A percentile compares a stretch with the other conserved stretches of the same genome.
Evolutionary conservation across 352 stramenopile species (phyloP).

Genomic region (Phytopythium kandeliae): DNA sequence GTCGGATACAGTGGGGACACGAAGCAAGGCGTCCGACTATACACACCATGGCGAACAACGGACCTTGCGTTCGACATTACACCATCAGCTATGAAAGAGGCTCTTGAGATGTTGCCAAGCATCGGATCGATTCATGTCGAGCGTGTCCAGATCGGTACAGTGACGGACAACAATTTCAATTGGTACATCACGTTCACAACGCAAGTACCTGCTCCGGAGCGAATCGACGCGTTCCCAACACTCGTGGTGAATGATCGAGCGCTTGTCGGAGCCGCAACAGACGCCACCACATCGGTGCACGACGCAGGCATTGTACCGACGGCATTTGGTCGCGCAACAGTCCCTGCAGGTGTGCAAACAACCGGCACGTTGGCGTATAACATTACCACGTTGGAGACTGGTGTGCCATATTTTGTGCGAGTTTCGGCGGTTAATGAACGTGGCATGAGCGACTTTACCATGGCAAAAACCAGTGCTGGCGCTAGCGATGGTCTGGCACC

Average conservation of each 20-base stretch:
- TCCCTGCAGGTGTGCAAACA: slow-evolving; percentile 9
- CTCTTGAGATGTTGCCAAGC: slow-evolving; percentile 86
- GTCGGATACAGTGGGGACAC: slow-evolving; percentile 48
- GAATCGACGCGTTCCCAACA: slow-evolving; percentile 18
- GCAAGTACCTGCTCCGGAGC: slow-evolving; percentile 33
- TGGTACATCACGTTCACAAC: slow-evolving; percentile 89
- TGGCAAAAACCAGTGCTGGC: slow-evolving; percentile 8
- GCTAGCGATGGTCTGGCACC: slow-evolving; percentile 24
- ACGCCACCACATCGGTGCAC: slow-evolving; percentile 19
- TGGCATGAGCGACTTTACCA: slow-evolving; percentile 67
- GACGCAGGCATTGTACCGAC: slow-evolving; percentile 24
- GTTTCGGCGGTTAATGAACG: slow-evolving; percentile 82
- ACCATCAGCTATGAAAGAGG: slow-evolving; percentile 51
- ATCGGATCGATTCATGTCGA: slow-evolving; percentile 88
- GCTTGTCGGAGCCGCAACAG: slow-evolving; percentile 22
- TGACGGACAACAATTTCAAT: slow-evolving; percentile 63
- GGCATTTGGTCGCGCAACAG: slow-evolving; percentile 27
- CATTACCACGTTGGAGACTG: slow-evolving; percentile 47
- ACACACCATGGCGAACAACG: slow-evolving; percentile 56
- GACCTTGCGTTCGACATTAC: slow-evolving; percentile 51
- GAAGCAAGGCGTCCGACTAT: slow-evolving; percentile 22
- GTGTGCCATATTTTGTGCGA: slow-evolving; percentile 67
- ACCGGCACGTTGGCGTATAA: slow-evolving; percentile 33
- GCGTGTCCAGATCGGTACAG: slow-evolving; percentile 44
- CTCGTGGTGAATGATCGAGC: slow-evolving; percentile 51